Conservation (phyloP, 139 green algal genomes). For the Eudorina sp. region DNA sequence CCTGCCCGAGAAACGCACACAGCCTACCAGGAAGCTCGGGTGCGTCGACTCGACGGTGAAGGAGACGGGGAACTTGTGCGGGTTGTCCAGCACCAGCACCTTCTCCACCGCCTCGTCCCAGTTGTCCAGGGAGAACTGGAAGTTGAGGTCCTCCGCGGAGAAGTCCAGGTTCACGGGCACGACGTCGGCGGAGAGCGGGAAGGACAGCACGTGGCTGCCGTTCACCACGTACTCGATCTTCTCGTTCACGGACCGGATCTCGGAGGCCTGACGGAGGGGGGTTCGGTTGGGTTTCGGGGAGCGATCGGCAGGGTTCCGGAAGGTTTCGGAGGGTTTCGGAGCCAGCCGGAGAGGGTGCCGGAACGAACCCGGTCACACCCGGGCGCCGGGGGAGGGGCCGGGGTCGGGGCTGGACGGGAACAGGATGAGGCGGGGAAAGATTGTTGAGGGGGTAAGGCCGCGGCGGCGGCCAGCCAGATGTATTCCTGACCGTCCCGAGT, state of each 20-base stretch:
- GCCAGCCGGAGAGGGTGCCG: too few species aligned
- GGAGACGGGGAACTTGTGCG: slow-evolving; percentile 74
- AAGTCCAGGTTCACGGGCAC: slow-evolving; percentile 77
- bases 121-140: slow-evolving; percentile 57
- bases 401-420: too few species aligned
- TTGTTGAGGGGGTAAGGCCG: too few species aligned
- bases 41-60: slow-evolving; percentile 63
- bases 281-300: too few species aligned
- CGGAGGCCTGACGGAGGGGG: slow-evolving; percentile 22
- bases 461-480: too few species aligned
- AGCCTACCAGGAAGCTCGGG: slow-evolving; percentile 61
- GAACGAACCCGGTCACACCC: too few species aligned
- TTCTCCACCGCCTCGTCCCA: slow-evolving; percentile 48
- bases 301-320: too few species aligned
- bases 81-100: slow-evolving; percentile 75
- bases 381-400: too few species aligned
- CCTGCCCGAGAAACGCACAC: too few species aligned
- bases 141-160: slow-evolving; percentile 72
- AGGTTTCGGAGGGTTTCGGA: too few species aligned
- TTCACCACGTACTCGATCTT: slow-evolving; percentile 82
- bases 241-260: slow-evolving; percentile 59
- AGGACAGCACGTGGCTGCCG: slow-evolving; percentile 69
- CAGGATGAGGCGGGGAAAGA: too few species aligned
- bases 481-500: too few species aligned
- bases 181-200: slow-evolving; percentile 73